Evolutionary conservation across 2,329 filamentous ascomycete species (phyloP), one percentile per base, ranked within the genome.

Genomic region (Cadophora gregata): DNA sequence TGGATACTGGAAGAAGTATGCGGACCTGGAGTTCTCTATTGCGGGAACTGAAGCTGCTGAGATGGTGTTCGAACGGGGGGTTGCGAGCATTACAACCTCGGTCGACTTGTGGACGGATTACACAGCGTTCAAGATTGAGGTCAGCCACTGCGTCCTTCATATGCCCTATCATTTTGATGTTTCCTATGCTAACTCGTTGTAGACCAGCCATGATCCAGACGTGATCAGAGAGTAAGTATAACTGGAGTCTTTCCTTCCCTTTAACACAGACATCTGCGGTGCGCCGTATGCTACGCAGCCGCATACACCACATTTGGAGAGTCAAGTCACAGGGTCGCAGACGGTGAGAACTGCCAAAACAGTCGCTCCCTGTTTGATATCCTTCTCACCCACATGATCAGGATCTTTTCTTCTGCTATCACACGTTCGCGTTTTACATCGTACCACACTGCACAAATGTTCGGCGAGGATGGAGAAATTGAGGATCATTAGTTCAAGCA

Each of bases 1-100:
- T 76, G 96, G 95, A 62, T 99, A 98, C 82, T 99, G 96, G 96
- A 98, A 98, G 83, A 98, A 97, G 79, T 99, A 98, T 85, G 96
- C 96, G 76, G 95, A 98, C 76, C 85, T 97, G 70, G 96, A 99
- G 77, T 99, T 99, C 81, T 93, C 93, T 60, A 97, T 99, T 71
- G 93, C 93, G 4, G 96, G 96, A 21, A 96, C 96, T 5, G 96
- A 99, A 82, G 95, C 95, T 51, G 96, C 96, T 63, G 96, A 98
- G 80, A 96, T 97, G 91, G 93, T 97, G 59, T 99, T 97, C 76
- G 96, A 99, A 81, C 89, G 96, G 78, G 96, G 96, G 72, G 91
- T 97, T 75, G 93, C 94, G 51, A 96, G 93, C 80, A 93, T 98
- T 76, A 90, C 91, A 64, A 93, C 92, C 77, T 98, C 95, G 42